phyloP scores from a whole-genome alignment of 257 asterid genomes.

The Solanum gandarillasii region DNA sequence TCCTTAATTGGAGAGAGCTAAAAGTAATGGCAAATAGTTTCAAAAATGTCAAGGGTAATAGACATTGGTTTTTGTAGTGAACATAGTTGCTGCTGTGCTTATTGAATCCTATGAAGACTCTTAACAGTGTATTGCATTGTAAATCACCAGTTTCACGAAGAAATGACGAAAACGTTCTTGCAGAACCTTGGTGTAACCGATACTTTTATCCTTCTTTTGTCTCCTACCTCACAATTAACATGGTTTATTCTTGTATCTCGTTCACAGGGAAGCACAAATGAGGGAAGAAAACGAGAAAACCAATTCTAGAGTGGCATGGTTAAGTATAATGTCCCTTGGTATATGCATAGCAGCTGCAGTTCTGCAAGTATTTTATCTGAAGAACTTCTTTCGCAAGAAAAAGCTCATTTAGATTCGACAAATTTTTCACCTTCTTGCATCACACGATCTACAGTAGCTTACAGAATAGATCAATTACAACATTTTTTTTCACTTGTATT shows the following conservation, averaged over 20 bases:
- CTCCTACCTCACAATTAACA: not conserved
- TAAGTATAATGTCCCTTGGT: constrained; percentile 43
- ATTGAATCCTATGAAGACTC: not conserved
- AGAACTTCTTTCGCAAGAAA: constrained; percentile 54
- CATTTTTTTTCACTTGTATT: not conserved
- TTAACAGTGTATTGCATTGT: not conserved
- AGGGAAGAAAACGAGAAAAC: constrained; percentile 55
- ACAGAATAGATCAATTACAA: not conserved
- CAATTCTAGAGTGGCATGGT: constrained; percentile 61
- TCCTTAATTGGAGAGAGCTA: not conserved
- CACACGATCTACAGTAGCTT: not conserved
- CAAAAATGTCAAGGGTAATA: not conserved
- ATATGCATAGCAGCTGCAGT: constrained; percentile 38
- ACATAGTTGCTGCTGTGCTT: not conserved
- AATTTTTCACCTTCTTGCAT: not conserved
- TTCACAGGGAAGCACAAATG: constrained; percentile 61
- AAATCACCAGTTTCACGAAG: not conserved
- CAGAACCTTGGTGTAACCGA: not conserved
- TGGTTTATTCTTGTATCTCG: not conserved
- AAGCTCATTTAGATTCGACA: constrained; percentile 43
- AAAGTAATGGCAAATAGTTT: not conserved
- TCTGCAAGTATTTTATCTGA: constrained; percentile 37
- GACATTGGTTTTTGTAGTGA: not conserved
- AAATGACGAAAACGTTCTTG: not conserved
- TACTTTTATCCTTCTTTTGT: not conserved